Evolutionary conservation across 2,329 filamentous ascomycete genomes (phyloP).

Genomic region (Claviceps arundinis): DNA sequence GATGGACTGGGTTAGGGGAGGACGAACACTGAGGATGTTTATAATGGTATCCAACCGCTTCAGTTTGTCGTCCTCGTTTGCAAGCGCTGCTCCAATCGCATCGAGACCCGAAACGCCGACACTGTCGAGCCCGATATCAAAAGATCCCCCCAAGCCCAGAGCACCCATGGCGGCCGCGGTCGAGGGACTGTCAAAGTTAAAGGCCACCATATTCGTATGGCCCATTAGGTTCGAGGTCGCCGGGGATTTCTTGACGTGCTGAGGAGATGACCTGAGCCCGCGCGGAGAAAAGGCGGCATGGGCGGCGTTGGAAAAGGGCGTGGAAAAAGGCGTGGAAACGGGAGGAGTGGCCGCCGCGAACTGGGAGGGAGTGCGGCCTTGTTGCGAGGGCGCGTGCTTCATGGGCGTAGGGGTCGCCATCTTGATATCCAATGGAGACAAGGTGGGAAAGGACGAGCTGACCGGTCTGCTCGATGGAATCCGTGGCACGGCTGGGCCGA

Average conservation of each 20-base stretch:
- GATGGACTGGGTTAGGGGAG: no score
- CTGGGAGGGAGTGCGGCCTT: slow-evolving; percentile 35
- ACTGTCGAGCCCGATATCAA: slow-evolving; percentile 41
- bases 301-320: slow-evolving; percentile 47
- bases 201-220: slow-evolving; percentile 29
- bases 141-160: slow-evolving; percentile 32
- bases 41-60: slow-evolving; percentile 41
- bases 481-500: no score
- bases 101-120: slow-evolving; percentile 35
- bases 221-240: slow-evolving; percentile 38
- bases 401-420: slow-evolving; percentile 40
- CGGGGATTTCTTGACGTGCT: slow-evolving; percentile 51
- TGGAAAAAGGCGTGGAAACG: slow-evolving; percentile 54
- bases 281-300: slow-evolving; percentile 47
- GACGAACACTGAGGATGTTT: slow-evolving; percentile 33
- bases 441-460: no score
- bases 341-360: slow-evolving; percentile 46
- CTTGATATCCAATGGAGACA: no score
- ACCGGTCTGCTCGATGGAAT: no score
- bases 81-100: slow-evolving; percentile 23
- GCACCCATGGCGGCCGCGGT: slow-evolving; percentile 48
- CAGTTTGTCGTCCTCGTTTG: slow-evolving; percentile 39
- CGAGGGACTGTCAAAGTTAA: slow-evolving; percentile 52
- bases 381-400: slow-evolving; percentile 30
- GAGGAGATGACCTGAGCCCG: slow-evolving; percentile 46